Percentiles rank a stretch among this genome's conserved stretches.
Conservation (phyloP, 75 land plant species). For the Pinus taeda region DNA sequence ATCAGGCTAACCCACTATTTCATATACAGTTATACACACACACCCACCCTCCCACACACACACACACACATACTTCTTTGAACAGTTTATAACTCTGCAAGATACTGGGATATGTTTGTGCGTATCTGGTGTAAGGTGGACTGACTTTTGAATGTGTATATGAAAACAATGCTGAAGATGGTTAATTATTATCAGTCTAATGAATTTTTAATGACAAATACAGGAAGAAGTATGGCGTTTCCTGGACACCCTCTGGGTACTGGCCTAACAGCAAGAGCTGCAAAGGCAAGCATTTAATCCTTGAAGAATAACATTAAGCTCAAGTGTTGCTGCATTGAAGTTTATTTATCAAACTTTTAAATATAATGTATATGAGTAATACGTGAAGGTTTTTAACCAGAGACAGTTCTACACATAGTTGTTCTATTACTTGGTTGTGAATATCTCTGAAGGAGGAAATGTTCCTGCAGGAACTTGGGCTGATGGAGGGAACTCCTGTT, state of each 20-base stretch:
- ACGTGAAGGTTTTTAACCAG: neutral
- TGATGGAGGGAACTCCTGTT: constrained; percentile 86
- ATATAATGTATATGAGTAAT: neutral
- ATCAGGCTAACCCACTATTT: too few species aligned
- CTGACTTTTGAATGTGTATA: neutral
- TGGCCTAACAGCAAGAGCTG: constrained; percentile 84
- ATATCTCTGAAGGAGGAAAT: neutral
- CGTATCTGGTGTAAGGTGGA: neutral
- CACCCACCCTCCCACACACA: too few species aligned
- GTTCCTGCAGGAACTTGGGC: constrained; percentile 76
- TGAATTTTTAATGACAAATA: constrained; percentile 2
- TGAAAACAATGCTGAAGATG: neutral
- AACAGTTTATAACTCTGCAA: too few species aligned
- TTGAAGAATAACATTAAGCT: constrained; percentile 20
- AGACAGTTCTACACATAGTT: neutral
- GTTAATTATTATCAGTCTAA: constrained; percentile 2
- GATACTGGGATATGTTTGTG: too few species aligned
- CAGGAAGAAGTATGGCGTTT: constrained; percentile 93
- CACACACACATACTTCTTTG: too few species aligned
- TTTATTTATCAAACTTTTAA: constrained; percentile 1
- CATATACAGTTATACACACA: too few species aligned
- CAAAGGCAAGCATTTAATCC: constrained; percentile 71
- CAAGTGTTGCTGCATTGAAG: constrained; percentile 19
- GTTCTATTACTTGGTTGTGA: neutral
- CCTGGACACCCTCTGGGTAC: constrained; percentile 95